Evolutionary conservation across 2,329 filamentous ascomycete species (phyloP).

Genomic region (Paradendryphiella salina): DNA sequence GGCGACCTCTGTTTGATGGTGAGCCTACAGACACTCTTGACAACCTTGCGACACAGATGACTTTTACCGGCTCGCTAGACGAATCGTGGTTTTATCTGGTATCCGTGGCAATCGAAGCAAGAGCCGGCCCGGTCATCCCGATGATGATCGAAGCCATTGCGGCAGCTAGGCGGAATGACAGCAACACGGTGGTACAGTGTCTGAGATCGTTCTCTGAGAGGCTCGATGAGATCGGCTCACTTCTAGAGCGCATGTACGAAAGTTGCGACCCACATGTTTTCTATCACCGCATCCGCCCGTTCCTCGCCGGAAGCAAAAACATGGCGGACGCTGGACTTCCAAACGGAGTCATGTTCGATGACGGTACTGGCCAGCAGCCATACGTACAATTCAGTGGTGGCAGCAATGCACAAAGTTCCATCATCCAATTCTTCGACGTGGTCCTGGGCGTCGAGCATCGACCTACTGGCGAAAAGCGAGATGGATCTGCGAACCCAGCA

Average conservation of each 20-base stretch:
- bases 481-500: constrained; percentile 48
- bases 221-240: constrained; percentile 76
- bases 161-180: constrained; percentile 73
- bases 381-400: constrained; percentile 90
- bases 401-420: constrained; percentile 93
- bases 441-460: constrained; percentile 86
- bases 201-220: constrained; percentile 84
- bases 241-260: constrained; percentile 91
- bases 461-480: constrained; percentile 75
- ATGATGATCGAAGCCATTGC: constrained; percentile 86
- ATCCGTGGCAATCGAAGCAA: constrained; percentile 92
- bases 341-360: constrained; percentile 83
- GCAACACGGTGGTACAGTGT: constrained; percentile 70
- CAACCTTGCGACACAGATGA: constrained; percentile 84
- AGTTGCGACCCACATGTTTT: constrained; percentile 93
- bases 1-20: constrained; percentile 83
- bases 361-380: constrained; percentile 66
- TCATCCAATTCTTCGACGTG: constrained; percentile 97
- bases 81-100: constrained; percentile 99
- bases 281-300: constrained; percentile 94
- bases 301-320: constrained; percentile 94
- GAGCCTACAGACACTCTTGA: constrained; percentile 81
- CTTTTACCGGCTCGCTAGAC: constrained; percentile 91
- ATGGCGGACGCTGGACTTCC: constrained; percentile 94
- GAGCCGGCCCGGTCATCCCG: constrained; percentile 82